Base-by-base conservation (phyloP, 768 basidiomycete genomes). In the Hortiboletus flavorubellus region DNA sequence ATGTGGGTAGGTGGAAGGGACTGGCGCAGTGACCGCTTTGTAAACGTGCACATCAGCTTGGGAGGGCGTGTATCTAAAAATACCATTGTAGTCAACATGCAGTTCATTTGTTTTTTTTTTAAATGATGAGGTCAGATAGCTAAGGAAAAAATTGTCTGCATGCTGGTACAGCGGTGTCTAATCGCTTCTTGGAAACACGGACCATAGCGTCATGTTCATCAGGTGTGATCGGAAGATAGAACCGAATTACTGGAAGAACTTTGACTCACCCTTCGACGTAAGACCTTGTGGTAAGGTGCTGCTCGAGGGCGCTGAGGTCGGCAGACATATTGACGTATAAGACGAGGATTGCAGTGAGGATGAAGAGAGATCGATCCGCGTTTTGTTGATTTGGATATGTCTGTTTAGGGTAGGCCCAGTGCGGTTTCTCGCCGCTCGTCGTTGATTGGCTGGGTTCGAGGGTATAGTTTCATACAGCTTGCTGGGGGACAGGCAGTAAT, bases 101-200 rank as follows among this genome's bases (percentile, higher is more conserved):
- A 16, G 31, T 46, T 50, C 30, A 7, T 21, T 21, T 21, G 1
- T 34, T 37, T 45, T 42, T 54, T 34, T 50, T 43, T 33, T 8
- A 9, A 46, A 53, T n/a, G 59, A 66, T 54, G 40, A 56, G 48
- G 68, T 91, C 90, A 91, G 89, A 83, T 65, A 71, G 86, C 87
- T 82, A 85, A 80, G 87, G 79, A 75, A 72, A 73, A 71, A 63
- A 64, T 67, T 88, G 65, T 91, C 89, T 77, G 86, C 89, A 91
- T 76, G 71, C 71, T 81, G 77, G 74, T 75, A 74, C 81, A 84
- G 87, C 86, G 89, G 82, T 89, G 87, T 92, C 91, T 93, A 87
- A 78, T 85, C 89, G 85, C 87, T 83, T 84, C 88, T 92, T 85
- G 83, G 91, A 89, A 92, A 92, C 90, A 91, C 91, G 91, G 90